Conservation (phyloP, 1,284 basidiomycete genomes). For the Schizopora paradoxa region DNA sequence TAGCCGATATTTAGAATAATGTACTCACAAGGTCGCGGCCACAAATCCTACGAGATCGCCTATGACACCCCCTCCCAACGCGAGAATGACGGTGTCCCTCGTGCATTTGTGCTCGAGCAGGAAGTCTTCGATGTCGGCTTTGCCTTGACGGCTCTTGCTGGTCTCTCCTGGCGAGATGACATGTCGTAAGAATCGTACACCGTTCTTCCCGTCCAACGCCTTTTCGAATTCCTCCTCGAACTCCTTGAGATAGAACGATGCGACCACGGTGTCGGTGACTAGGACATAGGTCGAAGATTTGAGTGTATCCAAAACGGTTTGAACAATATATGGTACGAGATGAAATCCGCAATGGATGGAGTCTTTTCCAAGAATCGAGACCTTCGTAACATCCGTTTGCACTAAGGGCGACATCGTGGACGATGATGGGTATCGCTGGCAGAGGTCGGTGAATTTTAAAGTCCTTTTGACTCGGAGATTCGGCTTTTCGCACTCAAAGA, state of each 20-base stretch:
- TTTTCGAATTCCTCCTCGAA: constrained; percentile 67
- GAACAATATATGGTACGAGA: constrained; percentile 79
- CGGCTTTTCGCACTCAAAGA: too few relatives aligned
- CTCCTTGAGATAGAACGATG: constrained; percentile 65
- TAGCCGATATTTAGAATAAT: constrained; percentile 1
- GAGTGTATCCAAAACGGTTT: constrained; percentile 70
- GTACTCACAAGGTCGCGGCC: constrained; percentile 90
- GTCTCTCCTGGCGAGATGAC: constrained; percentile 89
- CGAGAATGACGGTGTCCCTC: constrained; percentile 89
- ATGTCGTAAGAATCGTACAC: constrained; percentile 72
- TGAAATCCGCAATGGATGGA: constrained; percentile 92
- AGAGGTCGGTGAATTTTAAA: too few relatives aligned
- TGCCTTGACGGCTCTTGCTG: constrained; percentile 87
- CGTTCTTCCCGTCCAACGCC: constrained; percentile 28
- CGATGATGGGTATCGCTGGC: too few relatives aligned
- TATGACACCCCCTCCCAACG: constrained; percentile 94
- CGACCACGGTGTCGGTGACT: constrained; percentile 89
- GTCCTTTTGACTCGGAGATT: too few relatives aligned
- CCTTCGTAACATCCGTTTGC: constrained; percentile 53
- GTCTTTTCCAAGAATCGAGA: constrained; percentile 83
- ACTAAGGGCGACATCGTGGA: constrained; percentile 26
- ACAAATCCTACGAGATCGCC: constrained; percentile 96
- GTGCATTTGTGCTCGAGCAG: constrained; percentile 86
- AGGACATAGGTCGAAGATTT: constrained; percentile 89
- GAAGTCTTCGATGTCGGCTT: constrained; percentile 94